phyloP scores from a whole-genome alignment of 805 yeast species.

The Lipomyces chichibuensis region DNA sequence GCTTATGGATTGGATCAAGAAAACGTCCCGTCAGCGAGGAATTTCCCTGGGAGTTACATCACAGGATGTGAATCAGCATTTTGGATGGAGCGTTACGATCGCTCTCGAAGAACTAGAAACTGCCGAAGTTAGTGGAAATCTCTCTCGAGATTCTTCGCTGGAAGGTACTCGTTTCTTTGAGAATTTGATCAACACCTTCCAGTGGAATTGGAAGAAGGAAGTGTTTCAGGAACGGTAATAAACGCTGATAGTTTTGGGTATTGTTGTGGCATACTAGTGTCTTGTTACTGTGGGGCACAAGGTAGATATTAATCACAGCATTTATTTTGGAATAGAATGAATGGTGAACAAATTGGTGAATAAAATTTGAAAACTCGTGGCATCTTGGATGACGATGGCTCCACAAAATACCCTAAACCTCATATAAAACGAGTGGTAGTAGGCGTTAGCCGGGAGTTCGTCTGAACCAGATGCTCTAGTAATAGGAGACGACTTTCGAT shows the following conservation, averaged over 20 bases:
- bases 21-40: constrained; percentile 1
- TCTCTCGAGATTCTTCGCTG: constrained; percentile 69
- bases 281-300: too few species aligned
- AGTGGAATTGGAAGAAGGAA: constrained; percentile 10
- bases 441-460: too few species aligned
- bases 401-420: too few species aligned
- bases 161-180: constrained; percentile 66
- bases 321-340: too few species aligned
- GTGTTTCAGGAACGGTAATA: constrained; percentile 1
- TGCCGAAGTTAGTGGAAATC: constrained; percentile 58
- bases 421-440: too few species aligned
- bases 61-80: constrained; percentile 15
- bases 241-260: background rate
- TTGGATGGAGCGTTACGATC: constrained; percentile 64
- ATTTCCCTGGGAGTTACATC: constrained; percentile 51
- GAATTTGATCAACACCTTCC: constrained; percentile 44
- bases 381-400: too few species aligned
- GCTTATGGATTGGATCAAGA: constrained; percentile 40
- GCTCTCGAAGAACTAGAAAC: constrained; percentile 65
- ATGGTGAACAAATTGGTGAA: too few species aligned
- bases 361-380: too few species aligned
- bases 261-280: too few species aligned
- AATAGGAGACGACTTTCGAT: background rate
- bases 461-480: too few species aligned
- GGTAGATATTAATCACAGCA: too few species aligned